phyloP scores from a whole-genome alignment of 495 filamentous ascomycete genomes.

The Penicillium lividum region DNA sequence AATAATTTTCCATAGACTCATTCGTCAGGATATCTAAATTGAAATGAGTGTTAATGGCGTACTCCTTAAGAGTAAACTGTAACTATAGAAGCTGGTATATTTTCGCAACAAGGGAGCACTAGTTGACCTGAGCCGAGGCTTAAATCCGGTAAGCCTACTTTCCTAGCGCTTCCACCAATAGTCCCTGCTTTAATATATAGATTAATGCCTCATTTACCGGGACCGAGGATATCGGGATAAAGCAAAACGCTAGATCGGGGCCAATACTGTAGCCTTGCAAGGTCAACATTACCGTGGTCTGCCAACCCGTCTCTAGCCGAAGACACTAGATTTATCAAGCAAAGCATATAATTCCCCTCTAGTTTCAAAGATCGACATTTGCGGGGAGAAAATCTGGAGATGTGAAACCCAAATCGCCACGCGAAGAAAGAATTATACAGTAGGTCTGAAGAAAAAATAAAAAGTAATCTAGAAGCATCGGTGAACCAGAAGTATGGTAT shows the following conservation, averaged over 20 bases:
- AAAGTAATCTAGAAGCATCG: no score
- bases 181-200: no score
- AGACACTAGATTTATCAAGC: neutral
- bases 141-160: no score
- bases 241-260: neutral
- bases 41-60: no score
- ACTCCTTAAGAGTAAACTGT: no score
- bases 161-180: no score
- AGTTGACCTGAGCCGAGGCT: no score
- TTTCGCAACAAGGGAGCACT: no score
- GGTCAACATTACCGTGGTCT: neutral
- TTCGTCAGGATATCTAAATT: no score
- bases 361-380: neutral
- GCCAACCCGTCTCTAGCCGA: neutral
- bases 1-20: neutral
- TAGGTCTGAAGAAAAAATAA: no score
- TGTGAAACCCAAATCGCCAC: neutral
- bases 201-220: no score
- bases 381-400: slow-evolving; percentile 3
- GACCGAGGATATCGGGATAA: neutral
- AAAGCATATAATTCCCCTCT: neutral
- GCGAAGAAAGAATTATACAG: neutral
- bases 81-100: no score
- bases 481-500: neutral
- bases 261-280: neutral